phyloP scores from a whole-genome alignment of 257 asterid genomes.

The Fraxinus americana region DNA sequence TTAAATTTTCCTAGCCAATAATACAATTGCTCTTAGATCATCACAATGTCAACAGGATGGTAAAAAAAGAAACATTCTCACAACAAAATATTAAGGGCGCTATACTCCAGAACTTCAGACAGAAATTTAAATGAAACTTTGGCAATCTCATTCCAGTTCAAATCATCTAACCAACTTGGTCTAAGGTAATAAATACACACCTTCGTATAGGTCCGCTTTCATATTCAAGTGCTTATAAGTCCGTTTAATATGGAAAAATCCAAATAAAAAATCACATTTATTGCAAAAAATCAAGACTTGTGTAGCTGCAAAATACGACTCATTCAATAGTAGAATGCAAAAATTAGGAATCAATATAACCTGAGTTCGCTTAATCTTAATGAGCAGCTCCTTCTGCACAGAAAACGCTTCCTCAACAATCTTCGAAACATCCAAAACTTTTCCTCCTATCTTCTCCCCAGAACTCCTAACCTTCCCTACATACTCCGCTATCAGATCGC shows the following conservation, averaged over 20 bases:
- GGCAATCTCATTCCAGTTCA: background rate
- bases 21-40: background rate
- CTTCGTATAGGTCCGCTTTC: background rate
- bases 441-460: slow-evolving; percentile 89
- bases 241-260: background rate
- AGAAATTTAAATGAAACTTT: background rate
- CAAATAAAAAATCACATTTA: background rate
- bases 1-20: background rate
- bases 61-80: background rate
- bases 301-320: background rate
- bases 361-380: slow-evolving; percentile 70
- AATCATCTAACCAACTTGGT: background rate
- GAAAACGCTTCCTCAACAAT: slow-evolving; percentile 62
- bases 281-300: background rate
- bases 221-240: background rate
- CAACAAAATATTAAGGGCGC: background rate
- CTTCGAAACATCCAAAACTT: slow-evolving; percentile 71
- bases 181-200: background rate
- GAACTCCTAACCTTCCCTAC: slow-evolving; percentile 59
- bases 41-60: background rate
- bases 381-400: slow-evolving; percentile 78
- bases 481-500: slow-evolving; percentile 65
- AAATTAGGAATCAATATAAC: slow-evolving; percentile 28
- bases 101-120: background rate
- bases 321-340: background rate